These are phyloP conservation scores for Alternaria sp. DNA, from an alignment of 2,329 filamentous ascomycete genomes.

Conservation along the genomic window DNA sequence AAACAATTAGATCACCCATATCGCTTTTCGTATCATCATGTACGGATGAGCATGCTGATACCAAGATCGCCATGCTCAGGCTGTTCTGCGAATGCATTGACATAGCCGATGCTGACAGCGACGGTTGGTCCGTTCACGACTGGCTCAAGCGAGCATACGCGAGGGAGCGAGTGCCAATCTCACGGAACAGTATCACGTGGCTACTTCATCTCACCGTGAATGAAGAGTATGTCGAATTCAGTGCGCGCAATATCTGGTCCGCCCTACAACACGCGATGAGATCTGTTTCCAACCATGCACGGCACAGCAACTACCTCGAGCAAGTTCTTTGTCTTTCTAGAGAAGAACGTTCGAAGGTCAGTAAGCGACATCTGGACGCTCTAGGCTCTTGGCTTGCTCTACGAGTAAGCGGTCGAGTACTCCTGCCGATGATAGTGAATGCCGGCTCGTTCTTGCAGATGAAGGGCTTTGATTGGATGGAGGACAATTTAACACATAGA, in stretches of 20 bases:
- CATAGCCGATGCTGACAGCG: conserved; percentile 13
- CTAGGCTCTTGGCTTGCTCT: conserved; percentile 19
- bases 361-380: background rate
- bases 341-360: background rate
- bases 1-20: conserved; percentile 12
- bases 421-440: conserved; percentile 22
- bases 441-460: conserved; percentile 25
- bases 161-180: conserved; percentile 20
- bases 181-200: conserved; percentile 27
- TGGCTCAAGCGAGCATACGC: conserved; percentile 27
- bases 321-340: background rate
- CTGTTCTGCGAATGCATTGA: conserved; percentile 27
- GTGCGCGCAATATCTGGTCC: conserved; percentile 18
- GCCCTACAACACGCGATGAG: conserved; percentile 22
- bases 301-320: background rate
- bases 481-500: conserved; percentile 17
- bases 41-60: conserved; percentile 11
- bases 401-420: conserved; percentile 10
- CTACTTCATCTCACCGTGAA: conserved; percentile 10
- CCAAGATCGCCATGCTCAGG: conserved; percentile 25
- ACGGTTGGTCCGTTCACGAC: conserved; percentile 25
- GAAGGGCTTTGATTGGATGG: conserved; percentile 26
- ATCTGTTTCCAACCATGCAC: conserved; percentile 17
- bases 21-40: conserved; percentile 20
- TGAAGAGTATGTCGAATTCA: conserved; percentile 22